Base-by-base conservation (phyloP, 768 basidiomycete species). In the Heimioporus sp. region DNA sequence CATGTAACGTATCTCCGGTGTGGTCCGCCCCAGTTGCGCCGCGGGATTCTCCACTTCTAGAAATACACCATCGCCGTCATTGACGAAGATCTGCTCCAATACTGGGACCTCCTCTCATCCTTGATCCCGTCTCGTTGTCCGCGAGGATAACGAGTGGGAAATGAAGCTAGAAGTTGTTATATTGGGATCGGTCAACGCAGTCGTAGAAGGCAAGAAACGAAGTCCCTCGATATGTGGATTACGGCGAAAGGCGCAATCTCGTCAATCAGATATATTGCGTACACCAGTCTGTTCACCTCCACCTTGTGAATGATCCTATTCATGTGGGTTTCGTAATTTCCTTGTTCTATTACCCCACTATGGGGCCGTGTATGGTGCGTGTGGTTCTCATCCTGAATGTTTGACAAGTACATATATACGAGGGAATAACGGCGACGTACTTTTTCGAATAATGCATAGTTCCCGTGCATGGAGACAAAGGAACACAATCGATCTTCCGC, bases 81-180 rank as follows among this genome's bases (percentile, higher is more conserved):
- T 64, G 12, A 51, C 65, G 17, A 67, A 62, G 43, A 48, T 65
- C 28, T 71, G 74, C 21, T 78, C 76, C 51, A 65, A 72, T 17
- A 61, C 69, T 10, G 21, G 80, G 81, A 49, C 73, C 78, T 0
- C 73, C 80, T 0, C 67, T 90, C 30, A 49, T 75, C 5, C 93
- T 96, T 55, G 90, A 94, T 82, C 89, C 0, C 79, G 80, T 41
- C 66, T 83, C 3, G 80, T 94, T 3, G 92, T 90, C 28, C 75
- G 81, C 52, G 81, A 76, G 50, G 91, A 87, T 11, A 76, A 79
- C 0, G 90, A 87, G 0, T 96, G 92, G 92, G 85, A 91, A 50
- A 72, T 73, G 21, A 90, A 92, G 86, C 74, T 96, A 5, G 83
- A 87, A 64, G 60, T 60, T 19, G 76, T 81, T 0, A 68, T 92